Conservation (phyloP, 176 grass and related monocot species). For the Juncus inflexus region DNA sequence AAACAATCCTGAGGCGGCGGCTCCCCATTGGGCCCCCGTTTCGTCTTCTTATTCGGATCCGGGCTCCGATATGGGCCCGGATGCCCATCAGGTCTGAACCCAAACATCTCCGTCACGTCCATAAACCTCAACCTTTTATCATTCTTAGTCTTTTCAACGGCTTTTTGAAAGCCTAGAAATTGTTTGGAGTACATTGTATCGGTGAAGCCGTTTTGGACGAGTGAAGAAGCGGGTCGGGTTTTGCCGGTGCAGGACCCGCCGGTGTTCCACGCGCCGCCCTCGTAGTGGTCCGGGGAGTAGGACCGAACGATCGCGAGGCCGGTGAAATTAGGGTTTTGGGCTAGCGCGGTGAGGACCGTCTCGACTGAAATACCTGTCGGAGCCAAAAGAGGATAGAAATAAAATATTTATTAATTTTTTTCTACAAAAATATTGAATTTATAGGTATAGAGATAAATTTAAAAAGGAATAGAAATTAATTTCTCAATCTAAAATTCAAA, state of each 20-base stretch:
- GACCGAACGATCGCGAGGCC: constrained; percentile 66
- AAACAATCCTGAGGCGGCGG: constrained; percentile 92
- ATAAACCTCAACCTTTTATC: constrained; percentile 70
- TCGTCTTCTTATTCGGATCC: constrained; percentile 89
- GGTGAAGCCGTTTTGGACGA: constrained; percentile 72
- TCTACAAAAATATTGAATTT: no score
- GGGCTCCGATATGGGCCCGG: constrained; percentile 80
- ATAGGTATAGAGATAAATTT: no score
- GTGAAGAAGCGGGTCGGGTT: constrained; percentile 39
- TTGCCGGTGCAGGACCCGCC: constrained; percentile 88
- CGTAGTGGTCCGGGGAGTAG: constrained; percentile 90
- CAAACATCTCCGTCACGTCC: constrained; percentile 75
- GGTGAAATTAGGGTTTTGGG: constrained; percentile 71
- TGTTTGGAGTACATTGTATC: constrained; percentile 73
- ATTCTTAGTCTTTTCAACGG: constrained; percentile 45
- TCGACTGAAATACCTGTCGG: constrained; percentile 56
- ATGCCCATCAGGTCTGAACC: constrained; percentile 78
- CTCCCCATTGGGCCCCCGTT: constrained; percentile 72
- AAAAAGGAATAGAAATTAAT: no score
- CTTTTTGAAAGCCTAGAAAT: constrained; percentile 47
- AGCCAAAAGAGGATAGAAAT: background rate
- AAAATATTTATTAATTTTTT: background rate
- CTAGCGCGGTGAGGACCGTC: constrained; percentile 59
- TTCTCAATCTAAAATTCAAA: no score
- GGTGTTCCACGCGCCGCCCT: constrained; percentile 87